Conservation (phyloP, 1,284 basidiomycete species). For the Stygiomarasmius scandens region DNA sequence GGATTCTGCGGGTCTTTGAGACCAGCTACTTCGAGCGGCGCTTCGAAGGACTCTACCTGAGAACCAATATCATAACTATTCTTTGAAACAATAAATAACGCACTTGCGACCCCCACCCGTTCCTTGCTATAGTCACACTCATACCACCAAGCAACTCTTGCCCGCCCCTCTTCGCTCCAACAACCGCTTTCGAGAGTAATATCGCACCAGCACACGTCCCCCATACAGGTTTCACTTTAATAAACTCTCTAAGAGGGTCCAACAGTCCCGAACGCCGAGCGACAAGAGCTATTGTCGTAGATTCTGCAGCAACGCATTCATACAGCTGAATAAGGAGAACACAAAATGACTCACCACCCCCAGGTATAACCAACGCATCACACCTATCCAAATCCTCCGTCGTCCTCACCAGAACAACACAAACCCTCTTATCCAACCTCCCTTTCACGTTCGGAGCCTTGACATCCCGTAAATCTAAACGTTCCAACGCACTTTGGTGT, state of each 20-base stretch:
- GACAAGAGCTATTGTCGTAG: conserved; percentile 90
- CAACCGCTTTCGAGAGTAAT: conserved; percentile 74
- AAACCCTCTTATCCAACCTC: not conserved
- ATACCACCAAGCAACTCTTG: conserved; percentile 88
- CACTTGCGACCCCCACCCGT: conserved; percentile 88
- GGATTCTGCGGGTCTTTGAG: conserved; percentile 63
- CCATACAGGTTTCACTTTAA: conserved; percentile 79
- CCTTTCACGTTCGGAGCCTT: not conserved
- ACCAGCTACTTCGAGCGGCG: conserved; percentile 66
- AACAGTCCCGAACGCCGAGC: conserved; percentile 80
- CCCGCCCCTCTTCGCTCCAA: conserved; percentile 84
- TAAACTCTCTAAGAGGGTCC: conserved; percentile 77
- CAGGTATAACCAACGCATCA: conserved; percentile 90
- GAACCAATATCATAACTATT: too few species aligned
- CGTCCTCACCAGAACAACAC: not conserved
- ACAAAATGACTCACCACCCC: conserved; percentile 64
- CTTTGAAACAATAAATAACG: conserved; percentile 18
- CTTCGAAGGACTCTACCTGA: conserved; percentile 90
- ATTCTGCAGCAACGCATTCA: conserved; percentile 54
- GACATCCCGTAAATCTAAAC: conserved; percentile 39
- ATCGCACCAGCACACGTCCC: conserved; percentile 98
- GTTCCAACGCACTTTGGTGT: conserved; percentile 75
- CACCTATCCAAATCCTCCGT: conserved; percentile 76
- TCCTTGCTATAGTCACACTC: conserved; percentile 81
- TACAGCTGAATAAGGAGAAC: not conserved